A percentile compares a stretch with the other conserved stretches of the same genome.
Conservation (phyloP, 768 basidiomycete genomes). For the Mycena belliarum region DNA sequence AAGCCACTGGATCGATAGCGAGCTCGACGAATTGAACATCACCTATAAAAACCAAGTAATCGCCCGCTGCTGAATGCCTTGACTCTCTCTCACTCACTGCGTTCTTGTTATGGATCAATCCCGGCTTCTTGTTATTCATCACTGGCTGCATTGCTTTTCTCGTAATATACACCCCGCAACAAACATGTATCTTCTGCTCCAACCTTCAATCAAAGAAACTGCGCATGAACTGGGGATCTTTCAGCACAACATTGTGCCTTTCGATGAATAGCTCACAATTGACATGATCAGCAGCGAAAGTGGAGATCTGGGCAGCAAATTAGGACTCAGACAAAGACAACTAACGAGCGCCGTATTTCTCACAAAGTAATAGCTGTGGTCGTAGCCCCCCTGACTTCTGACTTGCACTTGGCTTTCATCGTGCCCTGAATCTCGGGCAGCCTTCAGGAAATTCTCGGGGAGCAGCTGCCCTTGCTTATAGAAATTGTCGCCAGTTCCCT, state of each 20-base stretch:
- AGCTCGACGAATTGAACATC: conserved; percentile 58
- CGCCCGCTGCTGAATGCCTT: background rate
- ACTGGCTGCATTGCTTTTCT: conserved; percentile 17
- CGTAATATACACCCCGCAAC: conserved; percentile 10
- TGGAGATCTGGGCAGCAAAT: conserved; percentile 67
- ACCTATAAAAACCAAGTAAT: conserved; percentile 51
- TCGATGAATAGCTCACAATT: conserved; percentile 59
- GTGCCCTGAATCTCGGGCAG: conserved; percentile 72
- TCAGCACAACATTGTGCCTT: conserved; percentile 14
- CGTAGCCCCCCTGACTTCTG: conserved; percentile 79
- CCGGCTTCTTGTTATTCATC: background rate
- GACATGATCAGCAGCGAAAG: conserved; percentile 87
- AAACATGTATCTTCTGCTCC: conserved; percentile 27
- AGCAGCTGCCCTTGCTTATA: conserved; percentile 85
- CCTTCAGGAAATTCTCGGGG: conserved; percentile 85
- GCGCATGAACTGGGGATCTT: conserved; percentile 71
- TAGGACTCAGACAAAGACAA: background rate
- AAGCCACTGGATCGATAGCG: conserved; percentile 67
- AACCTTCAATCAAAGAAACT: conserved; percentile 69
- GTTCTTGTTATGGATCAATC: background rate
- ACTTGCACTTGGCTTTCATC: conserved; percentile 77
- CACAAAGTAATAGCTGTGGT: conserved; percentile 89
- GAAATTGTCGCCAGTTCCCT: conserved; percentile 85
- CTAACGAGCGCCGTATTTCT: conserved; percentile 13
- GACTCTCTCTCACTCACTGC: conserved; percentile 4